phyloP scores from a whole-genome alignment of 2,329 filamentous ascomycete species.

The Fusarium sambucinum region DNA sequence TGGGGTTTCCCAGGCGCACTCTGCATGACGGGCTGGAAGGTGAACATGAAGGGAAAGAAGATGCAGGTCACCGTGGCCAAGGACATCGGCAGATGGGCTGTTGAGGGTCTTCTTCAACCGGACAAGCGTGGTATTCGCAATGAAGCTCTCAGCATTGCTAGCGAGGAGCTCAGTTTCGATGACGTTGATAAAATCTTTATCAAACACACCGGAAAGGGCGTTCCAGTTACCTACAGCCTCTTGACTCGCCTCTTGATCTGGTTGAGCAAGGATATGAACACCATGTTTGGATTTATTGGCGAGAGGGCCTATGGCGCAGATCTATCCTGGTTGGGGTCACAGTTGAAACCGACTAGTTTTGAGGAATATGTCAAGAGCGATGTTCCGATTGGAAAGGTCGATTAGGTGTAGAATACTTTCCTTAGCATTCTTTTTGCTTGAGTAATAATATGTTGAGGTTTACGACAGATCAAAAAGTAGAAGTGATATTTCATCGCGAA shows the following conservation, averaged over 20 bases:
- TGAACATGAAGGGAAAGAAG: conserved; percentile 45
- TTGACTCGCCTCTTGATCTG: conserved; percentile 40
- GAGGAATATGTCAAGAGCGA: conserved; percentile 36
- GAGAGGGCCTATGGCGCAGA: conserved; percentile 43
- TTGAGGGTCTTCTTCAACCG: conserved; percentile 32
- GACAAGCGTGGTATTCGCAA: conserved; percentile 37
- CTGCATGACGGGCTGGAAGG: conserved; percentile 47
- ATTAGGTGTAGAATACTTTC: not conserved
- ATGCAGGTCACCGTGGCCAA: conserved; percentile 45
- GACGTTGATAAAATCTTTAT: conserved; percentile 39
- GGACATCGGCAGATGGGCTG: conserved; percentile 46
- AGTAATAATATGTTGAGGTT: not conserved
- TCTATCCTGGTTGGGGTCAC: conserved; percentile 32
- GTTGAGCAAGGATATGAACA: conserved; percentile 40
- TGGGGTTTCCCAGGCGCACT: conserved; percentile 46
- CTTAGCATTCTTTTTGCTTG: not conserved
- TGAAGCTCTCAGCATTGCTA: conserved; percentile 43
- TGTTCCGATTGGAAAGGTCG: conserved; percentile 8
- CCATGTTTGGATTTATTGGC: conserved; percentile 42
- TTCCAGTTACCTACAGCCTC: conserved; percentile 39
- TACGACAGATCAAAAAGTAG: not conserved
- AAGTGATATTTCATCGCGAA: not conserved
- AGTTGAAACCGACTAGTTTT: conserved; percentile 41
- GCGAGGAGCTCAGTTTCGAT: conserved; percentile 43
- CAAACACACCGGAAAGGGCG: conserved; percentile 36